A percentile compares a stretch with the other conserved stretches of the same genome.
Conservation (phyloP, 371 early-diverging fungal species). For the Saksenaea oblongispora region DNA sequence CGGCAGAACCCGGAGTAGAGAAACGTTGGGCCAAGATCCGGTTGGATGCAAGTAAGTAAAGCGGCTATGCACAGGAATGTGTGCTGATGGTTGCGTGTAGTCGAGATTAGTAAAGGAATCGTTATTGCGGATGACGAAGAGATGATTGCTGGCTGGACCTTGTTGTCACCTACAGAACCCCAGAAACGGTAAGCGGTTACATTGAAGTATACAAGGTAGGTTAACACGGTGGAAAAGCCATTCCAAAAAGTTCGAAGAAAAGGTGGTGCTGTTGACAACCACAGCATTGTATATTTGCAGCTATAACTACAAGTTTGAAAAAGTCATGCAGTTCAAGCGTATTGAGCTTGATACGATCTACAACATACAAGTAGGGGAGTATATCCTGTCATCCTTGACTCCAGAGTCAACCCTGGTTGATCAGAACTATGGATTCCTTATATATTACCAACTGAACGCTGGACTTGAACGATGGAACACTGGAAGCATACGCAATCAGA, state of each 20-base stretch:
- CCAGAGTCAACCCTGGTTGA: slow-evolving; percentile 39
- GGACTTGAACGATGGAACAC: slow-evolving; percentile 61
- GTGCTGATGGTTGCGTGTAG: slow-evolving; percentile 18
- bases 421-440: slow-evolving; percentile 62
- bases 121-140: slow-evolving; percentile 64
- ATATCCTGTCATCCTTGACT: slow-evolving; percentile 50
- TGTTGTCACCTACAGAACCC: slow-evolving; percentile 55
- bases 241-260: slow-evolving; percentile 62
- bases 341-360: slow-evolving; percentile 59
- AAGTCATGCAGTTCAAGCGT: slow-evolving; percentile 68
- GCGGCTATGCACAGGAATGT: not conserved
- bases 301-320: slow-evolving; percentile 72
- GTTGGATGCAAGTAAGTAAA: slow-evolving; percentile 45
- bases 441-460: slow-evolving; percentile 50
- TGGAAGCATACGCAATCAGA: slow-evolving; percentile 58
- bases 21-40: slow-evolving; percentile 51
- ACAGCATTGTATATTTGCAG: slow-evolving; percentile 74
- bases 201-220: slow-evolving; percentile 4
- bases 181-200: slow-evolving; percentile 24
- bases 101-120: slow-evolving; percentile 58
- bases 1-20: slow-evolving; percentile 59
- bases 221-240: not conserved
- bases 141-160: slow-evolving; percentile 59
- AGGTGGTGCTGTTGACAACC: slow-evolving; percentile 68
- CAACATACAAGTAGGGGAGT: slow-evolving; percentile 63